These are phyloP conservation scores for Phytophthora colocasiae DNA, from an alignment of 352 stramenopile genomes.

Conservation along the genomic window DNA sequence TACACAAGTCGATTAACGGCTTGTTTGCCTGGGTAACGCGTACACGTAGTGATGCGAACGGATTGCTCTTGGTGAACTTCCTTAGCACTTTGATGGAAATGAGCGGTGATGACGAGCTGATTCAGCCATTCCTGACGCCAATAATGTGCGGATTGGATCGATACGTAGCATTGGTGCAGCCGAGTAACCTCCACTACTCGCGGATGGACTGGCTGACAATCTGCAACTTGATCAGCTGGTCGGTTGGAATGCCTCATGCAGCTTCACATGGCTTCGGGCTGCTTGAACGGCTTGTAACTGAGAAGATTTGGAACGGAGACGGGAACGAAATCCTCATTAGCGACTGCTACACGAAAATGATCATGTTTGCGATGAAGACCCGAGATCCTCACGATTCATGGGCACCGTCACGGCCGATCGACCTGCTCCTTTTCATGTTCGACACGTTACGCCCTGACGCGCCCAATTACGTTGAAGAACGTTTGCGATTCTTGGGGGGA, in stretches of 20 bases:
- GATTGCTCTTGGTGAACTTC: conserved; percentile 48
- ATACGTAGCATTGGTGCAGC: conserved; percentile 41
- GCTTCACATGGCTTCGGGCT: conserved; percentile 65
- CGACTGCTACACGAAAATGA: conserved; percentile 70
- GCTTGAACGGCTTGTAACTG: conserved; percentile 64
- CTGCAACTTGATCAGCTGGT: conserved; percentile 70
- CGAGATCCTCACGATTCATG: conserved; percentile 39
- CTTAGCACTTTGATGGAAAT: conserved; percentile 65
- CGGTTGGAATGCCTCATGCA: conserved; percentile 48
- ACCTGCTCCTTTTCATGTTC: conserved; percentile 68
- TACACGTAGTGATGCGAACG: conserved; percentile 42
- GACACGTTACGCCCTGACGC: conserved; percentile 44
- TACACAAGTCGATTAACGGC: conserved; percentile 71
- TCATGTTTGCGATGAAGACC: conserved; percentile 65
- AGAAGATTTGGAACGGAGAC: conserved; percentile 60
- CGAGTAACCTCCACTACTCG: conserved; percentile 44
- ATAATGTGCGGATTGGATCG: conserved; percentile 61
- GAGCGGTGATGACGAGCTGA: conserved; percentile 64
- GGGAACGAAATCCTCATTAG: conserved; percentile 63
- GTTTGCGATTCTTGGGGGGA: conserved; percentile 63
- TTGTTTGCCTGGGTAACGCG: conserved; percentile 58
- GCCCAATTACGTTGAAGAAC: conserved; percentile 48
- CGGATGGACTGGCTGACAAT: conserved; percentile 69
- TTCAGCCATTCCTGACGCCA: conserved; percentile 67
- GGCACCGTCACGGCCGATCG: conserved; percentile 42